Conservation (phyloP, 495 filamentous ascomycete species). For the Neurospora sp. region DNA sequence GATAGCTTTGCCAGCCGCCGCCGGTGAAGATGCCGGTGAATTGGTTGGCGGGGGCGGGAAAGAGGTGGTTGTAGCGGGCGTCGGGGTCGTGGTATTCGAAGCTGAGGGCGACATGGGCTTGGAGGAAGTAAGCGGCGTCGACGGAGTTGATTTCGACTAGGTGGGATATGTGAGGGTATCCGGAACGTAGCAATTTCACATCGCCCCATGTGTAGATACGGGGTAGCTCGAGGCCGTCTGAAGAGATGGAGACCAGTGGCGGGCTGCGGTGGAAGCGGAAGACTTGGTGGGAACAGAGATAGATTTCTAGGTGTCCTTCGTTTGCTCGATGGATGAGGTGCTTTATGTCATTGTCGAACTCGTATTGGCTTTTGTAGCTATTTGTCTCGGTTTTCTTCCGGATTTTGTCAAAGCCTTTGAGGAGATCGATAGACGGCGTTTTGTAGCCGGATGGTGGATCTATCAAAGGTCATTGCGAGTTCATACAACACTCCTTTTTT, state of each 20-base stretch:
- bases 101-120: background rate
- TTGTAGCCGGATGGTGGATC: background rate
- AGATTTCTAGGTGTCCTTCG: background rate
- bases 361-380: background rate
- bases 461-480: background rate
- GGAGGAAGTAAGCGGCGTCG: background rate
- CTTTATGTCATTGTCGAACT: background rate
- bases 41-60: background rate
- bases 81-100: background rate
- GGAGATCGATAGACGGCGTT: background rate
- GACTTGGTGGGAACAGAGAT: background rate
- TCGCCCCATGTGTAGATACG: background rate
- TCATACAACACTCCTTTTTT: background rate
- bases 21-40: background rate
- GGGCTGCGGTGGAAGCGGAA: background rate
- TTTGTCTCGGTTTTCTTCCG: background rate
- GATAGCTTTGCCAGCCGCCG: background rate
- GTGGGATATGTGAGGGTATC: background rate
- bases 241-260: background rate
- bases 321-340: background rate
- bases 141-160: background rate
- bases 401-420: background rate
- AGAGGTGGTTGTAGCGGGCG: slow-evolving; percentile 6
- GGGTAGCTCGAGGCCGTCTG: background rate
- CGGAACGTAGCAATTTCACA: background rate